Evolutionary conservation across 495 filamentous ascomycete species (phyloP).

Genomic region (Parathielavia appendiculata): DNA sequence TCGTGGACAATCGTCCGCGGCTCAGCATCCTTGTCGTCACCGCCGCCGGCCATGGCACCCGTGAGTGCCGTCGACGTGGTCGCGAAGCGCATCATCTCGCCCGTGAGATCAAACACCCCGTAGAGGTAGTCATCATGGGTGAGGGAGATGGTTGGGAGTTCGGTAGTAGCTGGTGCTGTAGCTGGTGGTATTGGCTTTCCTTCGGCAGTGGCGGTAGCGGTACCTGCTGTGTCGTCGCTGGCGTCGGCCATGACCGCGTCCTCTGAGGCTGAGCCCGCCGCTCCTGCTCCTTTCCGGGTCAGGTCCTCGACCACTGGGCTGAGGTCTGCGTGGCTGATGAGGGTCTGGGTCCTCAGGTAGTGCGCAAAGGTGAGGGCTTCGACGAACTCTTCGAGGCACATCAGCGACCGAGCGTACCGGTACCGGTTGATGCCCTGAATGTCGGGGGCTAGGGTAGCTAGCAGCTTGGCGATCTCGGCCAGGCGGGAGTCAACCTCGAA

Average conservation of each 20-base stretch:
- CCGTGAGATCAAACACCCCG: slow-evolving; percentile 86
- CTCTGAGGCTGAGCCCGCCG: slow-evolving; percentile 9
- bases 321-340: slow-evolving; percentile 63
- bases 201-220: too few relatives aligned
- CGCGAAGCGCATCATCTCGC: slow-evolving; percentile 94
- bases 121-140: slow-evolving; percentile 83
- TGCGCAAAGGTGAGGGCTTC: slow-evolving; percentile 81
- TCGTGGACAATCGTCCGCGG: slow-evolving; percentile 63
- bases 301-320: slow-evolving; percentile 39
- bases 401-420: slow-evolving; percentile 82
- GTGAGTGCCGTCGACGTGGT: slow-evolving; percentile 70
- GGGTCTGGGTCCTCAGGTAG: slow-evolving; percentile 70
- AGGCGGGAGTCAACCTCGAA: slow-evolving; percentile 60
- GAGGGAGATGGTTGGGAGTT: slow-evolving; percentile 50
- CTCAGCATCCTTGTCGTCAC: slow-evolving; percentile 17
- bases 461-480: slow-evolving; percentile 61
- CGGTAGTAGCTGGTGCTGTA: not conserved
- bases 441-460: slow-evolving; percentile 62
- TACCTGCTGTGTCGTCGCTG: slow-evolving; percentile 9
- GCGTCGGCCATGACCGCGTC: slow-evolving; percentile 29
- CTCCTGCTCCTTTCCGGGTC: slow-evolving; percentile 18
- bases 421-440: slow-evolving; percentile 72
- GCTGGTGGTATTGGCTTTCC: slow-evolving; percentile 1
- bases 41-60: slow-evolving; percentile 45
- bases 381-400: slow-evolving; percentile 85